A percentile compares a stretch with the other conserved stretches of the same genome.
phyloP scores from a whole-genome alignment of 1,284 basidiomycete species.

The Pyrrhoderma noxium region DNA sequence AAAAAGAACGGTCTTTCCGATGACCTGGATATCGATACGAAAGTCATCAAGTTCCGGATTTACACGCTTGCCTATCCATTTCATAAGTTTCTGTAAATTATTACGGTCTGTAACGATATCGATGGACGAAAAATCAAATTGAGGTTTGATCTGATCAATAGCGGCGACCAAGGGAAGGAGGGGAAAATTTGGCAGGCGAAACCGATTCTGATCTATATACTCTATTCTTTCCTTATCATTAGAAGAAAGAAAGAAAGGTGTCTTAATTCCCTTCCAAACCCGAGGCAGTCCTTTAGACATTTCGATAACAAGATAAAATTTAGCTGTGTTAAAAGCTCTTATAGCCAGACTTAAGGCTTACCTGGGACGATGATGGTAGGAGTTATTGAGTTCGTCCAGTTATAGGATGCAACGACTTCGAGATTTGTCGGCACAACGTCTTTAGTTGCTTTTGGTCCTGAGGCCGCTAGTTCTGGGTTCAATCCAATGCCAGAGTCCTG shows the following conservation, averaged over 20 bases:
- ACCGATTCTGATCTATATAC: slow-evolving; percentile 28
- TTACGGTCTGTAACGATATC: slow-evolving; percentile 33
- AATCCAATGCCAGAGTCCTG: too few relatives aligned
- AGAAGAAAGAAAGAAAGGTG: slow-evolving; percentile 22
- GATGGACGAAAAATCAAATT: slow-evolving; percentile 26
- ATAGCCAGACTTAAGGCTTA: slow-evolving; percentile 14
- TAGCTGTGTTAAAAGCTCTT: neutral
- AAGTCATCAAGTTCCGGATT: slow-evolving; percentile 20
- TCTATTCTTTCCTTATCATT: slow-evolving; percentile 23
- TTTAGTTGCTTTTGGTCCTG: too few relatives aligned
- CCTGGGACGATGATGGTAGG: slow-evolving; percentile 30
- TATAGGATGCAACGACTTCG: slow-evolving; percentile 28
- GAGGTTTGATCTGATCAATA: slow-evolving; percentile 27
- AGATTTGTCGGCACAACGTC: slow-evolving; percentile 23
- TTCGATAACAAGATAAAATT: neutral
- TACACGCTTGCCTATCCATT: slow-evolving; percentile 22
- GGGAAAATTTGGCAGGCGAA: slow-evolving; percentile 26
- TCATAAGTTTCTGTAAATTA: slow-evolving; percentile 31
- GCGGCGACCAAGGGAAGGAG: slow-evolving; percentile 31
- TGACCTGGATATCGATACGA: slow-evolving; percentile 31
- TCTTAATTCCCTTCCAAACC: slow-evolving; percentile 25
- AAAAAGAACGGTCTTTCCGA: slow-evolving; percentile 19
- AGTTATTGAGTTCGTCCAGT: slow-evolving; percentile 26
- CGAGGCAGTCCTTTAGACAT: slow-evolving; percentile 21
- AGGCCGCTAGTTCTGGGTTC: too few relatives aligned